Conservation (phyloP, 1,139 yeast genomes). For the Lodderomyces oxycetoniae region DNA sequence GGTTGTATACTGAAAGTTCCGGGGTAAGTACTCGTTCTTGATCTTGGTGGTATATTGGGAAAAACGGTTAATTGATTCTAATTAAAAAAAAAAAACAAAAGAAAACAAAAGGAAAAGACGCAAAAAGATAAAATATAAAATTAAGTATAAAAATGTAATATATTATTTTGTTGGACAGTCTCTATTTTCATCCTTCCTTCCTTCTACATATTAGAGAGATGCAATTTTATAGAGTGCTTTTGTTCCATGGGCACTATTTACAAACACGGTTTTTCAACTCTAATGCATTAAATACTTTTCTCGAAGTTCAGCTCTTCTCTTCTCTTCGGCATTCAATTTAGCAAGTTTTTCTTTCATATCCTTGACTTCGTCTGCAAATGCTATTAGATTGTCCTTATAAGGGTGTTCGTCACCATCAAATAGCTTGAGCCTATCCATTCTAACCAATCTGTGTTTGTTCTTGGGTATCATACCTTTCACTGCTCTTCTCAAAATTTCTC, state of each 20-base stretch:
- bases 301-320: constrained; percentile 30
- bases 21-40: constrained; percentile 39
- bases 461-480: constrained; percentile 96
- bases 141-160: constrained; percentile 2
- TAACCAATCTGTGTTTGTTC: constrained; percentile 71
- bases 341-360: constrained; percentile 40
- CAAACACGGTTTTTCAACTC: too few relatives aligned
- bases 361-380: constrained; percentile 79
- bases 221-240: constrained; percentile 2
- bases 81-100: constrained; percentile 3
- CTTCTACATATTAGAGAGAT: constrained; percentile 4
- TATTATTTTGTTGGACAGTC: constrained; percentile 1
- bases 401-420: constrained; percentile 90
- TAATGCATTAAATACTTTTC: constrained; percentile 25
- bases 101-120: constrained; percentile 1
- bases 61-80: neutral
- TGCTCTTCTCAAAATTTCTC: constrained; percentile 77
- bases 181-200: neutral
- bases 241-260: neutral
- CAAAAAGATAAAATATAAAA: constrained; percentile 4
- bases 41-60: constrained; percentile 11
- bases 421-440: constrained; percentile 80
- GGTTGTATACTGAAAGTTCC: constrained; percentile 67
- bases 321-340: constrained; percentile 37
- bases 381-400: constrained; percentile 73